These are phyloP conservation scores for Lactifluus rugatus DNA, from an alignment of 768 basidiomycete genomes.

Conservation along the genomic window DNA sequence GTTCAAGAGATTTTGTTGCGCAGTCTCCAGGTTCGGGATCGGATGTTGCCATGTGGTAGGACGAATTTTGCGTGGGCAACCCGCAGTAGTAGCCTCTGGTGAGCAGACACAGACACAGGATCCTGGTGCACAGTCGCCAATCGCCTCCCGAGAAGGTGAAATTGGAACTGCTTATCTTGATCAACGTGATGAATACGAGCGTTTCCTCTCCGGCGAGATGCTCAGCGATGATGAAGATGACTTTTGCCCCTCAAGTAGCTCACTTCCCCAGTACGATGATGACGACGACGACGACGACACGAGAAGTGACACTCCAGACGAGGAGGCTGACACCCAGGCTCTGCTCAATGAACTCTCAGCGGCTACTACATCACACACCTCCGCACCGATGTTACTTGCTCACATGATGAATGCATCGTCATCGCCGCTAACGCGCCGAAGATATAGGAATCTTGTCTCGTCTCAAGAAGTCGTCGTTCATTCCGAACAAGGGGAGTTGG, in stretches of 20 bases:
- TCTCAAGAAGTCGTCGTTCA: constrained; percentile 1
- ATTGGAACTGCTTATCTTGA: constrained; percentile 19
- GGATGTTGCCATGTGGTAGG: constrained; percentile 9
- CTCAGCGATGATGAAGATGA: constrained; percentile 43
- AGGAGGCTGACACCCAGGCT: constrained; percentile 30
- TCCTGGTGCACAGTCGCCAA: neutral
- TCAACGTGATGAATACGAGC: constrained; percentile 38
- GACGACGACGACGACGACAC: constrained; percentile 16
- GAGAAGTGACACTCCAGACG: constrained; percentile 1
- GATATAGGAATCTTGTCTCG: constrained; percentile 33
- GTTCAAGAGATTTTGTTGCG: constrained; percentile 20
- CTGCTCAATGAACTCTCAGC: constrained; percentile 49
- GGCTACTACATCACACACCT: constrained; percentile 25
- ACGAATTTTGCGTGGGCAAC: constrained; percentile 12
- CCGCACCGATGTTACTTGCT: constrained; percentile 42
- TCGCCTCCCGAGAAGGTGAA: constrained; percentile 5
- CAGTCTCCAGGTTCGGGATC: constrained; percentile 10
- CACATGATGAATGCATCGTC: constrained; percentile 38
- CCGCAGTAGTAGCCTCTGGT: neutral
- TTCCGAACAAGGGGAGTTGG: constrained; percentile 23
- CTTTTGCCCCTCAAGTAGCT: constrained; percentile 21
- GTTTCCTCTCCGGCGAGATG: constrained; percentile 52
- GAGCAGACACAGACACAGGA: neutral
- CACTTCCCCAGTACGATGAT: neutral
- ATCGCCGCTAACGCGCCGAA: constrained; percentile 41